phyloP scores from a whole-genome alignment of 2,329 filamentous ascomycete species.

The Akanthomyces lecanii region DNA sequence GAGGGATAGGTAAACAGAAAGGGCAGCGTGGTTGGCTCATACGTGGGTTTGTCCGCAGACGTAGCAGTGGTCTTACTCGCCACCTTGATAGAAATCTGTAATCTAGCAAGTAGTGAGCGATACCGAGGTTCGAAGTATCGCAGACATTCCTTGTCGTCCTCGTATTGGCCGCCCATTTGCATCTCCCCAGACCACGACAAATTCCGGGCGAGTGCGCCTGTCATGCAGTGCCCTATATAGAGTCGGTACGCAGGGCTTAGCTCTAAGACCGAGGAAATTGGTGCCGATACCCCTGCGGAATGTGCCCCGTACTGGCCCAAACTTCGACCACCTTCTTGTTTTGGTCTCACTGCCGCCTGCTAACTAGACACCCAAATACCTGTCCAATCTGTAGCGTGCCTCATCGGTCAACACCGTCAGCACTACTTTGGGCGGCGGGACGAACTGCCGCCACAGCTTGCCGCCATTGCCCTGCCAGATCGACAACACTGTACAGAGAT shows the following conservation, averaged over 20 bases:
- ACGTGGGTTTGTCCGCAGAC: too few relatives aligned
- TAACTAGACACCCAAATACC: not conserved
- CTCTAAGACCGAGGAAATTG: constrained; percentile 6
- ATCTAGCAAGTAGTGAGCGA: too few relatives aligned
- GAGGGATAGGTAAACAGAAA: not conserved
- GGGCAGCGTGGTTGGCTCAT: too few relatives aligned
- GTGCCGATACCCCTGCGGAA: constrained; percentile 10
- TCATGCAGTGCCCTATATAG: constrained; percentile 1
- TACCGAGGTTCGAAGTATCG: too few relatives aligned
- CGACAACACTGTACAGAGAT: not conserved
- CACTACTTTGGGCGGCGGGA: constrained; percentile 8
- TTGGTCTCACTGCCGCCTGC: not conserved
- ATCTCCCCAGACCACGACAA: not conserved
- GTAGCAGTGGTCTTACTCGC: too few relatives aligned
- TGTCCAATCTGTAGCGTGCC: not conserved
- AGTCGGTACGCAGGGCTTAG: constrained; percentile 9
- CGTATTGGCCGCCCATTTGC: not conserved
- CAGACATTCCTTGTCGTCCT: not conserved
- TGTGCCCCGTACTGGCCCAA: not conserved
- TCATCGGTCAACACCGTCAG: constrained; percentile 4
- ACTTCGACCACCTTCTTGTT: not conserved
- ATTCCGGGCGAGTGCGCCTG: not conserved
- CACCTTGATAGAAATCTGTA: not conserved
- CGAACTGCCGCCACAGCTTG: constrained; percentile 10
- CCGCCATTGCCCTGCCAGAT: not conserved